Evolutionary conservation across 441 rosid species (phyloP).

Genomic region (Rhodomyrtus psidioides): DNA sequence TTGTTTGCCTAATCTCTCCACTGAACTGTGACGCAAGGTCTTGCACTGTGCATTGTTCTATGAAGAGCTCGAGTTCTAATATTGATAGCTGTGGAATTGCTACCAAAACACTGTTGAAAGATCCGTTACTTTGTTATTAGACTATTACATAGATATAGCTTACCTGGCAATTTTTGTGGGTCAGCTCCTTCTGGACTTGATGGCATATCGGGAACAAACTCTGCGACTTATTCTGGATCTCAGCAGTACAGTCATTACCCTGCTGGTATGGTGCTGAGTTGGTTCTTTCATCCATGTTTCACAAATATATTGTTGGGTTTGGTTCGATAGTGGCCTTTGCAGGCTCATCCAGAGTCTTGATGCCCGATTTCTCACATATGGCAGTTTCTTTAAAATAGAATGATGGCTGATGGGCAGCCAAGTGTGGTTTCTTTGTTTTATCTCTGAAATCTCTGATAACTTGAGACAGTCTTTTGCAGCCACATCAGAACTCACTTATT

Average conservation of each 20-base stretch:
- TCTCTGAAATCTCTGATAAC: constrained; percentile 53
- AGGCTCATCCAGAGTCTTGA: not conserved
- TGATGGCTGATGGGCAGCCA: not conserved
- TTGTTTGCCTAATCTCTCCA: not conserved
- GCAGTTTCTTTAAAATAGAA: not conserved
- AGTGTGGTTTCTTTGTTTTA: not conserved
- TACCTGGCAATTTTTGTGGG: constrained; percentile 29
- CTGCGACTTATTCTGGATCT: constrained; percentile 94
- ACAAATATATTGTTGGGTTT: not conserved
- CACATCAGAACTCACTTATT: constrained; percentile 97
- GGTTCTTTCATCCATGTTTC: constrained; percentile 4
- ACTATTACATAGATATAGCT: constrained; percentile 5
- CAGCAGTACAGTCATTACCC: constrained; percentile 95
- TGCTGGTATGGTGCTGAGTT: constrained; percentile 67
- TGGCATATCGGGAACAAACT: constrained; percentile 98
- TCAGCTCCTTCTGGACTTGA: constrained; percentile 94
- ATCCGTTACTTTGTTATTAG: not conserved
- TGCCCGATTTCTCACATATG: not conserved
- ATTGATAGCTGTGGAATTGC: not conserved
- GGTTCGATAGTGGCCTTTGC: not conserved
- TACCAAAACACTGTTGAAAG: not conserved
- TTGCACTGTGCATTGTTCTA: not conserved
- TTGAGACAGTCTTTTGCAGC: constrained; percentile 81
- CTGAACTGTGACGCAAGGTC: not conserved
- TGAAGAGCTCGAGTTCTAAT: not conserved